Base-by-base conservation (phyloP, 495 filamentous ascomycete genomes). In the Penicillium lagena region DNA sequence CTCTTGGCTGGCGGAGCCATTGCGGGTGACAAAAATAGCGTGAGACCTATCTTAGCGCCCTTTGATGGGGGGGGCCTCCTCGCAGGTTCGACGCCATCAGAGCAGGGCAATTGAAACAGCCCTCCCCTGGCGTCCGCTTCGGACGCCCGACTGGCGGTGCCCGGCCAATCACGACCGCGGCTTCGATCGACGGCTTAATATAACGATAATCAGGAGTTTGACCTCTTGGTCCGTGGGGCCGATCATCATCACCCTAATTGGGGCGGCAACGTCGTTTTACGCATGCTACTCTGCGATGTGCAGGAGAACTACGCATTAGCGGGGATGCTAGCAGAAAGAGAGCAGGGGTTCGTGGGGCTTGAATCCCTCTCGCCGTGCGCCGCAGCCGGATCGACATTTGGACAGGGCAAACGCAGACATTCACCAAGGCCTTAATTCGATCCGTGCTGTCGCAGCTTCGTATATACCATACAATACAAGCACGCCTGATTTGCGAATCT, bases 11-110 rank as follows among this genome's bases (percentile, higher is more conserved):
- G 43, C 31, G 37, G 45, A 51, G 40, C 50, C 37, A 37, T 32
- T 46, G 48, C 45, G 40, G 56, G 57, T 59, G 54, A 54, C 56
- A 59, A 59, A 54, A 59, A 54, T 43, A 42, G 34, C 45, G 42
- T 28, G n/a, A 35, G 41, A 34, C 31, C 28, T 27, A 15, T 41
- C 29, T 56, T 52, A 56, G 49, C 53, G 53, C 53, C 45, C 39
- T 37, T 47, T 42, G 36, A 43, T 45, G 44, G 22, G 41, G 43
- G 39, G 28, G 39, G 45, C 29, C 45, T 35, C 47, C 49, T 51
- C 38, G 43, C 36, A 29, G 45, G 14, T 42, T 22, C 22, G 22
- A 22, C 22, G 22, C 22, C 22, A 22, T 22, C 22, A 4, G 22
- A 22, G 29, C 42, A 28, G 43, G 36, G 36, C 29, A 30, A 52